Evolutionary conservation across 805 yeast genomes (phyloP).

Genomic region (Kluyveromyces siamensis): DNA sequence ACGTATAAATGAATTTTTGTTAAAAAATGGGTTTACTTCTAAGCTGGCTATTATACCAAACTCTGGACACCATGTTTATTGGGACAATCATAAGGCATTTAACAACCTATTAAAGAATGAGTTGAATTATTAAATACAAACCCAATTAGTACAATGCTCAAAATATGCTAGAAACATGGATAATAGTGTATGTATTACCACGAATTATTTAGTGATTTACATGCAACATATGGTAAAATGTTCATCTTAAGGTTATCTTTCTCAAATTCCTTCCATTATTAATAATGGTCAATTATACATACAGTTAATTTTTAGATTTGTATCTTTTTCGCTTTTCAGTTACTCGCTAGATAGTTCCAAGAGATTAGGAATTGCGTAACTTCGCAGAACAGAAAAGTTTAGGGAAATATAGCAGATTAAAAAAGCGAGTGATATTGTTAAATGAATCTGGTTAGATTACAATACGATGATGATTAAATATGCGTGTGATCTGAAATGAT

Average conservation of each 20-base stretch:
- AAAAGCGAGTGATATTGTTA: neutral
- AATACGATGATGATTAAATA: neutral
- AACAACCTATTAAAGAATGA: conserved; percentile 42
- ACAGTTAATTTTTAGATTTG: too few relatives aligned
- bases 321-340: too few relatives aligned
- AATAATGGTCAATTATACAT: too few relatives aligned
- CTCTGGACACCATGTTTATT: conserved; percentile 73
- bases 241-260: too few relatives aligned
- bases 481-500: neutral
- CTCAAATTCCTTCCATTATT: too few relatives aligned
- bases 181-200: too few relatives aligned
- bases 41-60: conserved; percentile 37
- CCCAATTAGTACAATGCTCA: neutral
- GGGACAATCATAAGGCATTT: conserved; percentile 53
- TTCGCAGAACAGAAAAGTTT: neutral
- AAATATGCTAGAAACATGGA: too few relatives aligned
- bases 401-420: neutral
- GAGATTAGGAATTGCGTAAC: too few relatives aligned
- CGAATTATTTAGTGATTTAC: too few relatives aligned
- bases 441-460: neutral
- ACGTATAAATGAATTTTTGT: conserved; percentile 23
- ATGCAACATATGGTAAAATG: too few relatives aligned
- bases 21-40: conserved; percentile 16
- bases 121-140: conserved; percentile 29
- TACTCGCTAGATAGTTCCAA: too few relatives aligned